phyloP scores from a whole-genome alignment of 352 stramenopile genomes.

The Globisporangium cylindrosporum region DNA sequence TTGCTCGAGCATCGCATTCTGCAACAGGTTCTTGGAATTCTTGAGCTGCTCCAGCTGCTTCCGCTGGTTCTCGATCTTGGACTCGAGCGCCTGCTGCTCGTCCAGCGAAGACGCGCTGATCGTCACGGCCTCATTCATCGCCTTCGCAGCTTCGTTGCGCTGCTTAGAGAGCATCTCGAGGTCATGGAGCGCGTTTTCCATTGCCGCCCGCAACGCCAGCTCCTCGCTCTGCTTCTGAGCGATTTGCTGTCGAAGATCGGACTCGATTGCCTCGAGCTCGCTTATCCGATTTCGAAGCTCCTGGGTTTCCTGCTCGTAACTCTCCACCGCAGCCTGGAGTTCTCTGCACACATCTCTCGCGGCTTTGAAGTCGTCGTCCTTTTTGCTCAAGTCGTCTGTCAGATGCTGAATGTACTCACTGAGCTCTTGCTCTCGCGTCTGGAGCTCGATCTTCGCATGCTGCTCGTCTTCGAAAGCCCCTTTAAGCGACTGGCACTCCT shows the following conservation, averaged over 20 bases:
- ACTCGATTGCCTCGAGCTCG: constrained; percentile 26
- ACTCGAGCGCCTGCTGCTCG: constrained; percentile 68
- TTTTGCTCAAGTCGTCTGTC: constrained; percentile 25
- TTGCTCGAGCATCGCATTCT: constrained; percentile 85
- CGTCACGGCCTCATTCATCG: constrained; percentile 83
- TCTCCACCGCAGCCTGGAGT: constrained; percentile 41
- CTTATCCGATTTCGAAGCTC: constrained; percentile 23
- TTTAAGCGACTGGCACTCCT: constrained; percentile 28
- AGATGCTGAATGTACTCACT: constrained; percentile 33
- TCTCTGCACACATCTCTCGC: constrained; percentile 48
- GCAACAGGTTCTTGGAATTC: constrained; percentile 65
- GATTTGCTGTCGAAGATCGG: constrained; percentile 38
- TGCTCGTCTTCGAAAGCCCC: constrained; percentile 34
- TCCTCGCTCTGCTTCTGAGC: constrained; percentile 50
- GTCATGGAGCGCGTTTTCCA: constrained; percentile 68
- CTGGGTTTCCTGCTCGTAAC: constrained; percentile 28
- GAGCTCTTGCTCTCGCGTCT: constrained; percentile 32
- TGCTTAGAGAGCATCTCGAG: constrained; percentile 61
- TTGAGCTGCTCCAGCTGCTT: constrained; percentile 78
- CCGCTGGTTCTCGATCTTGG: constrained; percentile 55
- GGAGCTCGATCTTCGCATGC: constrained; percentile 28
- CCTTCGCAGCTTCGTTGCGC: constrained; percentile 71
- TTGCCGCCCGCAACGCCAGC: constrained; percentile 45
- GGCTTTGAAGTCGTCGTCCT: constrained; percentile 52
- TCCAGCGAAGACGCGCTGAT: constrained; percentile 80